A percentile compares a stretch with the other conserved stretches of the same genome.
Conservation (phyloP, 2,329 filamentous ascomycete genomes). For the Ophiostoma novo-ulmi region DNA sequence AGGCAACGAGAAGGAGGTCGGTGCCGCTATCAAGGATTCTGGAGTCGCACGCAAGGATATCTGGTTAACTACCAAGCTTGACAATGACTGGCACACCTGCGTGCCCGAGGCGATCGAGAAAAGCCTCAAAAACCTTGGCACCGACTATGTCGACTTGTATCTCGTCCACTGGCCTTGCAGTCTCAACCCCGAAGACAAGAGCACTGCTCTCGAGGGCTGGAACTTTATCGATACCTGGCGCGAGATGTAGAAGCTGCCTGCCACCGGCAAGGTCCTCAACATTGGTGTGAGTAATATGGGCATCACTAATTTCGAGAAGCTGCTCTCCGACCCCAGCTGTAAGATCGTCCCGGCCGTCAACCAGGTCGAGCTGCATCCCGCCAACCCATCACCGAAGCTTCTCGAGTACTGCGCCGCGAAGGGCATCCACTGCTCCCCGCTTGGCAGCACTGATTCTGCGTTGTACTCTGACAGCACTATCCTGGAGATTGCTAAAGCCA, state of each 20-base stretch:
- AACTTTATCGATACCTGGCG: constrained; percentile 24
- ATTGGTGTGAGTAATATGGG: constrained; percentile 26
- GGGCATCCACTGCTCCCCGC: constrained; percentile 68
- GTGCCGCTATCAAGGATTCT: constrained; percentile 22
- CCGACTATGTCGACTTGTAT: constrained; percentile 25
- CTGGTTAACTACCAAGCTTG: constrained; percentile 27
- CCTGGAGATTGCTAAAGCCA: constrained; percentile 56
- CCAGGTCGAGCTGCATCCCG: constrained; percentile 77
- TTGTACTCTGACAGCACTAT: constrained; percentile 63
- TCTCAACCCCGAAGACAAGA: constrained; percentile 16
- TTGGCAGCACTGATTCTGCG: constrained; percentile 65
- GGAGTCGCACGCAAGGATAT: constrained; percentile 24
- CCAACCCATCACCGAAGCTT: constrained; percentile 75
- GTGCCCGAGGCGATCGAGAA: constrained; percentile 24
- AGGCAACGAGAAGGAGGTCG: constrained; percentile 27
- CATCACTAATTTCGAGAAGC: constrained; percentile 30
- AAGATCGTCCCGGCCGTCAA: constrained; percentile 65
- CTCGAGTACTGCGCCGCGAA: constrained; percentile 66
- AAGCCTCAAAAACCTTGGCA: constrained; percentile 24
- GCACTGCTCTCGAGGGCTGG: constrained; percentile 19
- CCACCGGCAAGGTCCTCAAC: constrained; percentile 24
- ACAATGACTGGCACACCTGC: constrained; percentile 23
- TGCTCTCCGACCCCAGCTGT: constrained; percentile 60
- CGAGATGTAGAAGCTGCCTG: constrained; percentile 25
- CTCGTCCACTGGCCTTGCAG: constrained; percentile 25